Conservation (phyloP, 805 yeast species). For the Cyberlindnera misumaiensis region DNA sequence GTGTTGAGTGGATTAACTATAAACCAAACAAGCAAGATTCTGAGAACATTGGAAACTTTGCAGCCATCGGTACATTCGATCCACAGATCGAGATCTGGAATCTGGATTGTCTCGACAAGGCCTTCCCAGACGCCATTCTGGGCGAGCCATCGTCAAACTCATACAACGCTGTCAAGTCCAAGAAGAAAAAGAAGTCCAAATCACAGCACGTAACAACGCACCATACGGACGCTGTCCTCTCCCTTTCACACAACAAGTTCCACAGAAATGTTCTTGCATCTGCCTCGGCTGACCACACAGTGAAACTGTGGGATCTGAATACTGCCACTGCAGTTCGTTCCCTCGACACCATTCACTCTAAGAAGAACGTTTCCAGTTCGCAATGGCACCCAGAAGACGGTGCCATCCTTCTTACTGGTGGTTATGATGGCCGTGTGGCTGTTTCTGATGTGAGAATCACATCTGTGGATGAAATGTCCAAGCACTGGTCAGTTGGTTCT, state of each 20-base stretch:
- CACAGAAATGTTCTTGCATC: slow-evolving; percentile 87
- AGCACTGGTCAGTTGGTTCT: slow-evolving; percentile 56
- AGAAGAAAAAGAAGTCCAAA: slow-evolving; percentile 42
- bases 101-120: slow-evolving; percentile 84
- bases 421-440: slow-evolving; percentile 81
- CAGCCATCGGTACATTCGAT: slow-evolving; percentile 94
- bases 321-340: slow-evolving; percentile 73
- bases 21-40: slow-evolving; percentile 41
- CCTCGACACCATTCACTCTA: slow-evolving; percentile 60
- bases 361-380: slow-evolving; percentile 75
- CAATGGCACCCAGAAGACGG: slow-evolving; percentile 77
- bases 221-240: slow-evolving; percentile 91
- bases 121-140: slow-evolving; percentile 87
- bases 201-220: slow-evolving; percentile 57
- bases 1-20: slow-evolving; percentile 91
- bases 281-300: slow-evolving; percentile 91
- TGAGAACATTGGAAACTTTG: slow-evolving; percentile 73
- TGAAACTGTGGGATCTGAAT: slow-evolving; percentile 90
- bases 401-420: slow-evolving; percentile 77
- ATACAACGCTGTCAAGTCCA: slow-evolving; percentile 17
- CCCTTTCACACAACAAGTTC: slow-evolving; percentile 72
- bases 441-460: slow-evolving; percentile 80
- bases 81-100: slow-evolving; percentile 98
- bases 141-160: slow-evolving; percentile 56
- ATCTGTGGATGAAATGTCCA: slow-evolving; percentile 52